Base-by-base conservation (phyloP, 352 stramenopile genomes). In the Phytophthora fragariaefolia region DNA sequence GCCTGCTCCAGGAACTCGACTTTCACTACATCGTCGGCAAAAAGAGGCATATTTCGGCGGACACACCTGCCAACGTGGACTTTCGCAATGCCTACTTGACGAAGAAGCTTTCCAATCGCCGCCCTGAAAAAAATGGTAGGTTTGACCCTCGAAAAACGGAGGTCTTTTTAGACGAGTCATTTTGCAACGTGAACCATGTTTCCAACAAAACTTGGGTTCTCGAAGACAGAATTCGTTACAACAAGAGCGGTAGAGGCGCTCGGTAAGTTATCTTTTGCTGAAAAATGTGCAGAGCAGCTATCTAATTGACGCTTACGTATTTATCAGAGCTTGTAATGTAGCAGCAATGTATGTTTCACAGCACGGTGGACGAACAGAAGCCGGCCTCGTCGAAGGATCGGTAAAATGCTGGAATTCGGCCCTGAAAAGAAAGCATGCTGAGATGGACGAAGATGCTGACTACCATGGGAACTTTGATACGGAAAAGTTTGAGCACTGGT, bases 291-390 rank as follows among this genome's bases (percentile, higher is more conserved):
- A 36, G 30, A 36, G 13, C 30, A 15, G 6, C 9, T 36, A 36
- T 36, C 6, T 36, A 36, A 36, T 36, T 36, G 30, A 36, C 30
- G 4, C 30, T 15, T 0, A 7, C 30, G 30, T 36, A 15, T 18
- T 45, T 56, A 4, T 56, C 32, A 56, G 28, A 6, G 48, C 48
- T 28, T 56, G 27, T 56, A 56, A 45, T 45, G 17, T 56, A 20
- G 48, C 28, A 28, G 48, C 48, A 43, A 26, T 17, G 4, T 56
- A 28, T 42, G 9, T 56, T 45, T 56, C 28, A 1, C 6, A 10
- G 3, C 6, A 22, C 10, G 8, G 28, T n/a, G n/a, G 48, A 28
- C 28, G 28, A 17, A 23, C 17, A 43, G 48, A 56, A 27, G 48
- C n/a, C 15, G n/a, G 28, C 0, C 20, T 56, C 6, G 48, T 56